Evolutionary conservation across 305 asterid species (phyloP), one percentile per base, ranked within the genome.

Genomic region (Fraxinus albicans): DNA sequence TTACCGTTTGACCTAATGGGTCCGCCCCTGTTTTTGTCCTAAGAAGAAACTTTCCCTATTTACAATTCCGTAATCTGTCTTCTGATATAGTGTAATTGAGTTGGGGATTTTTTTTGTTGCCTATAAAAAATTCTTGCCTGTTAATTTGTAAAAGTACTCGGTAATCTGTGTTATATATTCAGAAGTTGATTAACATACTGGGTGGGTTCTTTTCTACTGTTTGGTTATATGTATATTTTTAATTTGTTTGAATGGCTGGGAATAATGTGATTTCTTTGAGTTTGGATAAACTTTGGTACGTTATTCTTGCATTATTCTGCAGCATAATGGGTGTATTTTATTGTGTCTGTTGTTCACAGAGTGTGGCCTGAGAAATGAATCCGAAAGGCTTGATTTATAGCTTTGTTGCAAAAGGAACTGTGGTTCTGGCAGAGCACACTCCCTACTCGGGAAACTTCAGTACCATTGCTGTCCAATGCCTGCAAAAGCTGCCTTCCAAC

Each of bases 371-470:
- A 65, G 86, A 82, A 79, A 95, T 95, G 99, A 88, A 87, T 88
- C 99, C 91, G 10, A 96, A 88, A 83, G 98, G 99, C 75, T 92
- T 96, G 90, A 96, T 96, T 84, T 96, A 96, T 85, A 94, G 99
- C 90, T 96, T 96, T 83, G 99, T 96, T 34, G 99, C 99, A 9
- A 96, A 94, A 88, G 99, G 98, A 86, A 92, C 94, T 40, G 94
- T 95, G 33, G 99, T 96, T 79, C 91, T 95, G 81, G 99, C 98
- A 1, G 99, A 96, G 90, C 98, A 96, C 91, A 96, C 99, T 8
- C 89, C 97, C 50, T 95, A 95, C 88, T 93, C 99, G 33, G 99
- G 99, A 82, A 96, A 96, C 88, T 93, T 96, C 89, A 96, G 99
- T 88, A 95, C 99, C 19, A 93, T 96, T 80, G 98, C 98, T 0